phyloP scores from a whole-genome alignment of 257 asterid genomes.

The Przewalskia tangutica region DNA sequence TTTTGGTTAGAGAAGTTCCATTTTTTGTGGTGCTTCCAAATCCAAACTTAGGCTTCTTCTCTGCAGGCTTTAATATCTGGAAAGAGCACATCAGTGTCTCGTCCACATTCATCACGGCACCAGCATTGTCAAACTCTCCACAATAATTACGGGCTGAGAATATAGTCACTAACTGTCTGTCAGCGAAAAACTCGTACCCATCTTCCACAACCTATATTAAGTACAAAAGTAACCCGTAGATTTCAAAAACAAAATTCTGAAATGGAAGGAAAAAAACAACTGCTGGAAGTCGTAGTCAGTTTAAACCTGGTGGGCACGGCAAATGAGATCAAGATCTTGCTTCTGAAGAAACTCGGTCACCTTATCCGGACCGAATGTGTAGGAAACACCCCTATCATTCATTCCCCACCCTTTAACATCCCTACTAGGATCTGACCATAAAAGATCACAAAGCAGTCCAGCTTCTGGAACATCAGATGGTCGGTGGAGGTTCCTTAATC shows the following conservation, averaged over 20 bases:
- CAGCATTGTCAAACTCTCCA: constrained; percentile 75
- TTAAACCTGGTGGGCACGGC: constrained; percentile 78
- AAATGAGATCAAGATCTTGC: constrained; percentile 66
- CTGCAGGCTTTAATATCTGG: constrained; percentile 71
- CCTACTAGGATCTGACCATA: constrained; percentile 78
- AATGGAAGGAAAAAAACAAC: neutral
- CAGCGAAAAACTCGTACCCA: constrained; percentile 84
- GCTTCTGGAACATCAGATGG: constrained; percentile 68
- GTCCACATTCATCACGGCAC: constrained; percentile 85
- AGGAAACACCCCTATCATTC: constrained; percentile 74
- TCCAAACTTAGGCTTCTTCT: constrained; percentile 62
- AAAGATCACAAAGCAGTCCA: constrained; percentile 64
- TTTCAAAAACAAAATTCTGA: neutral
- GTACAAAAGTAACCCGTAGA: neutral
- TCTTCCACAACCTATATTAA: constrained; percentile 58
- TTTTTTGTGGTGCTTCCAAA: constrained; percentile 51
- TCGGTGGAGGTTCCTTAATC: constrained; percentile 40
- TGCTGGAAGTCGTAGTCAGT: neutral
- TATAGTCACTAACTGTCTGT: constrained; percentile 68
- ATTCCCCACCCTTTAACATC: constrained; percentile 71
- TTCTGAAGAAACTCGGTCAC: constrained; percentile 63
- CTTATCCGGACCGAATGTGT: constrained; percentile 54
- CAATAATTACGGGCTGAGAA: constrained; percentile 83
- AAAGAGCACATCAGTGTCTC: constrained; percentile 82
- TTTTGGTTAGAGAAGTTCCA: constrained; percentile 43